Conservation (phyloP, 2,329 filamentous ascomycete genomes). For the Cladosporium velox region DNA sequence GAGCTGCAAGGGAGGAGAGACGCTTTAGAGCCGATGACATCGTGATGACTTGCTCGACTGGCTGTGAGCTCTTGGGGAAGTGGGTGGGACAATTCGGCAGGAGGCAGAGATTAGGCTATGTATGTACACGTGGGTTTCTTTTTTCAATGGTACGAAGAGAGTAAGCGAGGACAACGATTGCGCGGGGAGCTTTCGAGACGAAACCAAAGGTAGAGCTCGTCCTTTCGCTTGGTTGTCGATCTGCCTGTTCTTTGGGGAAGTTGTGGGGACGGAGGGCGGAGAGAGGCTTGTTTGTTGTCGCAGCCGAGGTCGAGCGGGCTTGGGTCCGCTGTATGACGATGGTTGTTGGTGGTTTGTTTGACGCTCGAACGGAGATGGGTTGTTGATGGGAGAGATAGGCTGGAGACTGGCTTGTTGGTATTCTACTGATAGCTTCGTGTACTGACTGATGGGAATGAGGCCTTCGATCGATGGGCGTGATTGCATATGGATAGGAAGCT, state of each 20-base stretch:
- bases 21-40: slow-evolving; percentile 69
- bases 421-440: too few species aligned
- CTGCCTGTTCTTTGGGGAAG: slow-evolving; percentile 9
- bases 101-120: not conserved
- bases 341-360: not conserved
- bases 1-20: slow-evolving; percentile 56
- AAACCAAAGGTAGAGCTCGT: not conserved
- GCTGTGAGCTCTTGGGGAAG: not conserved
- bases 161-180: not conserved
- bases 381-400: not conserved
- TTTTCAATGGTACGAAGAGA: not conserved
- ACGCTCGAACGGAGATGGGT: not conserved
- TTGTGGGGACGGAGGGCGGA: slow-evolving; percentile 16
- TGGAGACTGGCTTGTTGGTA: too few species aligned
- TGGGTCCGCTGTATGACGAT: not conserved
- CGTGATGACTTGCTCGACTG: not conserved
- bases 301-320: slow-evolving; percentile 17
- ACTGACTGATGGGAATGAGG: too few species aligned
- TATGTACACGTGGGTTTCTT: not conserved
- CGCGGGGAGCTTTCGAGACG: not conserved
- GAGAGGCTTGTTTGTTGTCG: slow-evolving; percentile 3
- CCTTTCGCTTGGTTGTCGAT: slow-evolving; percentile 1
- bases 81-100: not conserved
- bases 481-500: too few species aligned
- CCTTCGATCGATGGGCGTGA: too few species aligned